Conservation (phyloP, 2,329 filamentous ascomycete genomes). For the Paramyrothecium roridum region DNA sequence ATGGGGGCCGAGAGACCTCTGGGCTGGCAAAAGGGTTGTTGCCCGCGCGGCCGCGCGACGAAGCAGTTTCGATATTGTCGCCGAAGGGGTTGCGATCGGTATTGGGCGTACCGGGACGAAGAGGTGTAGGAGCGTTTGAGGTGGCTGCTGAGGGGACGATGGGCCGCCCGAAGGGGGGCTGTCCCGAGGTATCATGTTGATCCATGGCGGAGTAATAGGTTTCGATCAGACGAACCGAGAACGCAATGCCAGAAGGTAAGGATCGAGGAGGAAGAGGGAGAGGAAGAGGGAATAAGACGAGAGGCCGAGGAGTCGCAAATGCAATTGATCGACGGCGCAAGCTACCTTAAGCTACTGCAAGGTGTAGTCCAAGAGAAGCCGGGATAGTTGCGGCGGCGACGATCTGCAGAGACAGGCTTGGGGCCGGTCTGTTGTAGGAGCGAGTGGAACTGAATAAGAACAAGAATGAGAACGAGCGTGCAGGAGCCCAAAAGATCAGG, state of each 20-base stretch:
- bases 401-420: neutral
- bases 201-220: conserved; percentile 17
- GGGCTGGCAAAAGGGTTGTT: conserved; percentile 47
- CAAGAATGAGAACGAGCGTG: neutral
- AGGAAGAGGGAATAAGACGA: neutral
- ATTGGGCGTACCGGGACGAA: conserved; percentile 38
- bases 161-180: conserved; percentile 21
- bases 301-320: neutral
- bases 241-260: neutral
- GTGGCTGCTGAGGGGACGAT: conserved; percentile 29
- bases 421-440: neutral
- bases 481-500: neutral
- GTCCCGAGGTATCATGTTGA: conserved; percentile 13
- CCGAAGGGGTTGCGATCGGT: conserved; percentile 39
- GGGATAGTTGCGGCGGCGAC: too few relatives aligned
- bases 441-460: neutral
- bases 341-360: neutral
- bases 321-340: neutral
- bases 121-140: conserved; percentile 34
- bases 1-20: conserved; percentile 40
- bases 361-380: neutral
- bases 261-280: neutral
- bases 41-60: conserved; percentile 23
- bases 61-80: conserved; percentile 33
- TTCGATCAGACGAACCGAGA: neutral